phyloP scores from a whole-genome alignment of 2,329 filamentous ascomycete genomes.

The Fusarium anthophilum region DNA sequence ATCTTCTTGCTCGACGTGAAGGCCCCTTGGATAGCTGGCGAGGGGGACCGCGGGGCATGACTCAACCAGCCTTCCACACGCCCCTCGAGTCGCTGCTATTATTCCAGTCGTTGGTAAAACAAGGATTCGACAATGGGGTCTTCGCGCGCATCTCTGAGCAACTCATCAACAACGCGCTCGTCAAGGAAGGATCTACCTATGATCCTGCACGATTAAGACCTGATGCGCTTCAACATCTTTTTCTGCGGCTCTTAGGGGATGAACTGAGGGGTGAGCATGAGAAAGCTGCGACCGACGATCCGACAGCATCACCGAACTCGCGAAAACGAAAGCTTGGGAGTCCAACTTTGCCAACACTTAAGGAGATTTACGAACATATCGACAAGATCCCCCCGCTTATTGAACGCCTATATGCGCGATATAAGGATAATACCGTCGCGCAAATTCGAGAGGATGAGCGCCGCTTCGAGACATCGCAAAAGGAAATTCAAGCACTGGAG shows the following conservation, averaged over 20 bases:
- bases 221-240: slow-evolving; percentile 81
- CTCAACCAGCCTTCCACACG: slow-evolving; percentile 73
- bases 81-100: slow-evolving; percentile 86
- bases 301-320: slow-evolving; percentile 63
- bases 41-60: slow-evolving; percentile 66
- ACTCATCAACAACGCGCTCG: slow-evolving; percentile 76
- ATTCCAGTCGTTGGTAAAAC: slow-evolving; percentile 78
- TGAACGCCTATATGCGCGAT: slow-evolving; percentile 77
- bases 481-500: slow-evolving; percentile 76
- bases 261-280: slow-evolving; percentile 68
- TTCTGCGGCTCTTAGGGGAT: slow-evolving; percentile 78
- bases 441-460: slow-evolving; percentile 80
- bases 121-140: slow-evolving; percentile 71
- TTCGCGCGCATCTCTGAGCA: slow-evolving; percentile 79
- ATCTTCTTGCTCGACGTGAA: slow-evolving; percentile 62
- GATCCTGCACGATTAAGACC: slow-evolving; percentile 79
- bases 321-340: slow-evolving; percentile 80
- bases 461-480: slow-evolving; percentile 68
- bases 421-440: slow-evolving; percentile 73
- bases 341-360: slow-evolving; percentile 70
- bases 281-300: slow-evolving; percentile 51
- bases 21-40: slow-evolving; percentile 65
- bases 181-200: slow-evolving; percentile 76
- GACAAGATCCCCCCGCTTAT: slow-evolving; percentile 77
- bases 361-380: slow-evolving; percentile 72